Evolutionary conservation across 2,329 filamentous ascomycete genomes (phyloP), one percentile per base, ranked within the genome.

Genomic region (Colletotrichum truncatum): DNA sequence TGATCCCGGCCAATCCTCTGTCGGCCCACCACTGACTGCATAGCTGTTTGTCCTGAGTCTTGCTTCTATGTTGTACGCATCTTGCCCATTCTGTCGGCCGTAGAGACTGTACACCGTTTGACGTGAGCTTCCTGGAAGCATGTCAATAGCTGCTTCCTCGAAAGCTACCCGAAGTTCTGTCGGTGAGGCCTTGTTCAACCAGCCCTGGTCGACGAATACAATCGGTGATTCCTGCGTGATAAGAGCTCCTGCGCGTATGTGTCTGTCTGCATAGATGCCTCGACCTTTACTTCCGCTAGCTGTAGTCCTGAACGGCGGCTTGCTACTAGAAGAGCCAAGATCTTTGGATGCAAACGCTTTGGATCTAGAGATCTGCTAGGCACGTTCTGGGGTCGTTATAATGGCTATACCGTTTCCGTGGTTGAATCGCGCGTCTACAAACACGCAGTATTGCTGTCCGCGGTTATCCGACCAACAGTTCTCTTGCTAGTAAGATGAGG

Each of bases 381-480:
- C 38, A n/a, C 48, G 48, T 21, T 53, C 57, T 3, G 36, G 36
- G 14, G 57, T 60, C n/a, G 57, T 60, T 4, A 60, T 53, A 4
- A 53, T 11, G n/a, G 28, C 21, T 11, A 60, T 53, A 2, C 57
- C 57, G 11, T 53, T 60, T 28, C 48, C 57, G 18, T 36, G 4
- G 16, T 53, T 16, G 28, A 53, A 60, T 2, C 28, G 28, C 1
- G 48, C 46, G 16, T 46, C 38, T n/a, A 26, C 10, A n/a, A 60
- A 60, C 18, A 45, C n/a, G 28, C 57, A 60, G 11, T 60, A 53
- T 10, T 36, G 11, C 7, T 45, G 14, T 6, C 25, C 14, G 14
- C 45, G 57, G 10, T 30, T 36, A n/a, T 36, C 57, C 18, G 57
- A 36, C 36, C 28, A 53, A n/a, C n/a, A n/a, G n/a, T n/a, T n/a